Conservation (phyloP, 306 rosid species). For the Trifolium fragiferum region DNA sequence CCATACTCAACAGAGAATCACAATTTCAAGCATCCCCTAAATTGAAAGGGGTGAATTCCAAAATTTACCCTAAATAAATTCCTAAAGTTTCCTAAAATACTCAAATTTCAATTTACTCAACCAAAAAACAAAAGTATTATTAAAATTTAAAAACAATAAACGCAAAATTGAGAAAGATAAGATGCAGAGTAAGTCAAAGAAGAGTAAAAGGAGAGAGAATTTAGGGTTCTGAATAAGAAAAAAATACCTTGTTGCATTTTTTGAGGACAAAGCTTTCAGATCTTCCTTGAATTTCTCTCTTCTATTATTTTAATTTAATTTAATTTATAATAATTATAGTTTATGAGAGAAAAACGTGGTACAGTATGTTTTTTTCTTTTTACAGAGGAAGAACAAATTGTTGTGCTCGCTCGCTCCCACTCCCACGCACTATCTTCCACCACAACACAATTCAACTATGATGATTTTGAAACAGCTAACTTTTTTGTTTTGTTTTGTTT, state of each 20-base stretch:
- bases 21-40: too few species aligned
- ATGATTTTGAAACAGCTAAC: too few species aligned
- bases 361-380: not conserved
- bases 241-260: slow-evolving; percentile 58
- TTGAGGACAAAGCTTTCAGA: slow-evolving; percentile 48
- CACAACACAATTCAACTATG: not conserved
- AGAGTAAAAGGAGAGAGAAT: slow-evolving; percentile 48
- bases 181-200: slow-evolving; percentile 43
- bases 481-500: too few species aligned
- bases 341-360: not conserved
- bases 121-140: slow-evolving; percentile 1
- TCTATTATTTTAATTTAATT: not conserved
- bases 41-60: too few species aligned
- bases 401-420: slow-evolving; percentile 4
- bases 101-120: slow-evolving; percentile 29
- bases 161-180: not conserved
- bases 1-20: too few species aligned
- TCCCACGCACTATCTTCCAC: slow-evolving; percentile 22
- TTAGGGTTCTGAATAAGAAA: slow-evolving; percentile 48
- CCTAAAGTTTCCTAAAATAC: slow-evolving; percentile 12
- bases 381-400: slow-evolving; percentile 26
- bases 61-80: slow-evolving; percentile 25
- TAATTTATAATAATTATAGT: not conserved
- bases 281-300: slow-evolving; percentile 41
- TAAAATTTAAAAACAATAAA: slow-evolving; percentile 8